Conservation (phyloP, 2,329 filamentous ascomycete genomes). For the Trichophaea hybrida region DNA sequence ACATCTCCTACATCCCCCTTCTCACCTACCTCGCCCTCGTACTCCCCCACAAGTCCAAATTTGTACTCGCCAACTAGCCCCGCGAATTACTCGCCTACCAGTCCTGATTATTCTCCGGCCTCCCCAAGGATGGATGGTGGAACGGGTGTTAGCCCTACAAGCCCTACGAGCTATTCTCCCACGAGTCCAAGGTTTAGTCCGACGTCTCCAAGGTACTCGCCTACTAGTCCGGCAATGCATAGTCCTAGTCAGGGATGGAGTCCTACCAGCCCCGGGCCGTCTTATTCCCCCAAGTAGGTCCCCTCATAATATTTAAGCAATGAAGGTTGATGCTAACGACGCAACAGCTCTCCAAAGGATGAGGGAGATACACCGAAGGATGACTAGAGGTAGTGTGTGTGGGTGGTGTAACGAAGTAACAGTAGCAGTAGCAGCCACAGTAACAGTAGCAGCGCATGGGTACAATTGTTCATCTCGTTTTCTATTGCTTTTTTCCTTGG, state of each 20-base stretch:
- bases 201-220: constrained; percentile 49
- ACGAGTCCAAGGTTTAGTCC: constrained; percentile 40
- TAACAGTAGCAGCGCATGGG: neutral
- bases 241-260: constrained; percentile 7
- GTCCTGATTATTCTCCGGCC: constrained; percentile 27
- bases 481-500: constrained; percentile 1
- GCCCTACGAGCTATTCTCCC: constrained; percentile 36
- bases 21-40: constrained; percentile 49
- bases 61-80: constrained; percentile 27
- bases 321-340: neutral
- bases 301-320: neutral
- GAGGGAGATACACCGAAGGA: constrained; percentile 2
- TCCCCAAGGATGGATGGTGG: constrained; percentile 28
- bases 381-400: neutral
- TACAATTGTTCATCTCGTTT: neutral
- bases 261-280: constrained; percentile 14
- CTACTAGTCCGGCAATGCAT: constrained; percentile 31
- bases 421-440: neutral
- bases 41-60: constrained; percentile 36
- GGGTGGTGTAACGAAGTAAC: neutral
- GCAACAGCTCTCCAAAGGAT: neutral
- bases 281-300: constrained; percentile 27
- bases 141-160: constrained; percentile 40
- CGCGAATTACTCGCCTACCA: constrained; percentile 23
- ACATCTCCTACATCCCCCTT: constrained; percentile 53